Percentiles rank a stretch among this genome's conserved stretches.
Evolutionary conservation across 2,329 filamentous ascomycete species (phyloP).

Genomic region (Ascochyta pisi): DNA sequence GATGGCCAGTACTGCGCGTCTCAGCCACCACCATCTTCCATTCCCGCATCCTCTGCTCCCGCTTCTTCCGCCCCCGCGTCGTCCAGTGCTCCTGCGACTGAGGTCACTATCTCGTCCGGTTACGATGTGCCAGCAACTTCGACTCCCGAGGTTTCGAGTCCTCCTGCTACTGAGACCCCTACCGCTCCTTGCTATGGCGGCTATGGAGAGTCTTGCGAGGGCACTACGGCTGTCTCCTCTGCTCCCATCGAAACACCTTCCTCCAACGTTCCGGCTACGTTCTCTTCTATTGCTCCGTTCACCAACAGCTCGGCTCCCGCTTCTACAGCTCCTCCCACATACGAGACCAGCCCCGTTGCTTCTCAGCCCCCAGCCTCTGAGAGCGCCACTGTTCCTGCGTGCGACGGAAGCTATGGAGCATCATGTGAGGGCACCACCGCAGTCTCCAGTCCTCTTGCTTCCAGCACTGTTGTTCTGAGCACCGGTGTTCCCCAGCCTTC

Average conservation of each 20-base stretch:
- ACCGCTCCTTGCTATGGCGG: slow-evolving; percentile 4
- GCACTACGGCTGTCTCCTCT: slow-evolving; percentile 9
- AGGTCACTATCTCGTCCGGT: not conserved
- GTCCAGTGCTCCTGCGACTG: not conserved
- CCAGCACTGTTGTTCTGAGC: slow-evolving; percentile 16
- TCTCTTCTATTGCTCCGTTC: slow-evolving; percentile 20
- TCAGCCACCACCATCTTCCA: slow-evolving; percentile 1
- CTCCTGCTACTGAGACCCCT: slow-evolving; percentile 17
- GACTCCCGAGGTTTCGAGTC: slow-evolving; percentile 4
- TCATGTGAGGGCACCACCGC: slow-evolving; percentile 25
- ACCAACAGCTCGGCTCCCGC: slow-evolving; percentile 28
- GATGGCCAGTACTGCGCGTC: slow-evolving; percentile 1
- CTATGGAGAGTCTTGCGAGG: slow-evolving; percentile 12
- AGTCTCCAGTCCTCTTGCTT: slow-evolving; percentile 10
- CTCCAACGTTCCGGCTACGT: slow-evolving; percentile 3
- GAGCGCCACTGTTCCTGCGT: slow-evolving; percentile 5
- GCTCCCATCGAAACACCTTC: slow-evolving; percentile 7
- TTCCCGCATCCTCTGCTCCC: not conserved
- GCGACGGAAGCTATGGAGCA: slow-evolving; percentile 22
- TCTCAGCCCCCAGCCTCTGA: slow-evolving; percentile 3
- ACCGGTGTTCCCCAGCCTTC: slow-evolving; percentile 28
- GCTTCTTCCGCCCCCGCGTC: not conserved
- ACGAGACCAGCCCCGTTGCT: slow-evolving; percentile 8
- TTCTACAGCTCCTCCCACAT: slow-evolving; percentile 16
- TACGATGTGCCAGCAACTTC: not conserved